Evolutionary conservation across 2,329 filamentous ascomycete species (phyloP).

Genomic region (Alternaria gaisen): DNA sequence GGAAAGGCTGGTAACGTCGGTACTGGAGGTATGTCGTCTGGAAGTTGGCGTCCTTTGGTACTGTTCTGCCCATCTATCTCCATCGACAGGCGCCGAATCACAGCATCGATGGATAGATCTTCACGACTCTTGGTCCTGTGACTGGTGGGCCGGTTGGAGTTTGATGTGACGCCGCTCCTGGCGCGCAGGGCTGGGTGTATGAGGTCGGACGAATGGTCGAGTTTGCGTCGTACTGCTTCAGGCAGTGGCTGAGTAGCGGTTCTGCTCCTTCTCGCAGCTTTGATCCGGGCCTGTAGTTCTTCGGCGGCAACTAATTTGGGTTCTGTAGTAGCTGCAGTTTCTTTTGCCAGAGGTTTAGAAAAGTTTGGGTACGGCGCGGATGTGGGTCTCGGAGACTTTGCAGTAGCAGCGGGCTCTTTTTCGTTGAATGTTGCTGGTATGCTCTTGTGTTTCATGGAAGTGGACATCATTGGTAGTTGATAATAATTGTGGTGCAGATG

Average conservation of each 20-base stretch:
- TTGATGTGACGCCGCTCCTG: slow-evolving; percentile 12
- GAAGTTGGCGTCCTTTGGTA: neutral
- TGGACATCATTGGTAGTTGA: slow-evolving; percentile 35
- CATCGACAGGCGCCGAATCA: slow-evolving; percentile 32
- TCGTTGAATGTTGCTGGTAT: slow-evolving; percentile 39
- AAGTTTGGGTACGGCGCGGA: slow-evolving; percentile 33
- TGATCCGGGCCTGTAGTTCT: slow-evolving; percentile 31
- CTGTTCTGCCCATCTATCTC: slow-evolving; percentile 3
- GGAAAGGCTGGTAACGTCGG: slow-evolving; percentile 6
- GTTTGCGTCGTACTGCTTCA: slow-evolving; percentile 18
- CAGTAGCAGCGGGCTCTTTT: slow-evolving; percentile 31
- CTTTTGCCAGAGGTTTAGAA: slow-evolving; percentile 10
- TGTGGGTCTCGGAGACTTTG: slow-evolving; percentile 25
- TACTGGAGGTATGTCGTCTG: slow-evolving; percentile 8
- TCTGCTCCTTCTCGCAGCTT: slow-evolving; percentile 27
- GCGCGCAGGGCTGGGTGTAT: slow-evolving; percentile 20
- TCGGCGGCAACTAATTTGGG: slow-evolving; percentile 25
- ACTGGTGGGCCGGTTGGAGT: slow-evolving; percentile 8
- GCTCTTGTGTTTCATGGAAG: slow-evolving; percentile 45
- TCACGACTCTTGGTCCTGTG: slow-evolving; percentile 8
- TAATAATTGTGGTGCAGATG: neutral
- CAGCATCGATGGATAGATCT: slow-evolving; percentile 31
- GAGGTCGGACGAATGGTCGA: slow-evolving; percentile 20
- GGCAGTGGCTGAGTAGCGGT: slow-evolving; percentile 17
- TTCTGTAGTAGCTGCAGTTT: neutral